phyloP scores from a whole-genome alignment of 306 rosid genomes.

The Spatholobus suberectus region DNA sequence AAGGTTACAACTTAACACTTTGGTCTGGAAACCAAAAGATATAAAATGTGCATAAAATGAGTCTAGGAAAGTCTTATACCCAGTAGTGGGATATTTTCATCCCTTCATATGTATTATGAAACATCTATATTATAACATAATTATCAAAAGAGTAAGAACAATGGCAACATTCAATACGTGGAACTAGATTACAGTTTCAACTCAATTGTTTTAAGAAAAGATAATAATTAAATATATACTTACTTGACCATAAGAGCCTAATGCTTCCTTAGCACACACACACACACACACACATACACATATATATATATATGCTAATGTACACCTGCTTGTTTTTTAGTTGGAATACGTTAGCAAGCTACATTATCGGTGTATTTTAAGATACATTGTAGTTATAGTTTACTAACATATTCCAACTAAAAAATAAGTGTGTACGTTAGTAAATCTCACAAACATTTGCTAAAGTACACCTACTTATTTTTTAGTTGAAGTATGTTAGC shows the following conservation, averaged over 20 bases:
- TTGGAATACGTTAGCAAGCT: no score
- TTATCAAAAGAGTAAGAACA: not conserved
- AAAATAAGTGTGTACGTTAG: no score
- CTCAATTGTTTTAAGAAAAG: not conserved
- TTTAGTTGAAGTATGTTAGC: no score
- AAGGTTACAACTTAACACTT: not conserved
- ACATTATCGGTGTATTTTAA: no score
- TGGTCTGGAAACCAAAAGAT: not conserved
- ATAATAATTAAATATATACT: conserved; percentile 35
- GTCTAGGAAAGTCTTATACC: not conserved
- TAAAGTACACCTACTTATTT: no score
- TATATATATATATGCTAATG: no score
- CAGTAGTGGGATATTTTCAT: not conserved
- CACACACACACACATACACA: no score
- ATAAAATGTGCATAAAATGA: not conserved
- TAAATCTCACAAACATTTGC: no score
- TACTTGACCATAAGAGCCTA: conserved; percentile 75
- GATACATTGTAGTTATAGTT: no score
- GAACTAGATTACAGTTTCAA: conserved; percentile 1
- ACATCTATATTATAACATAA: conserved; percentile 1
- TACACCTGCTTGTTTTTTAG: no score
- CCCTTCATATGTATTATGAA: not conserved
- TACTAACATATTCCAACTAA: no score
- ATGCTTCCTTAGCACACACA: conserved; percentile 66
- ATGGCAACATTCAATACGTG: not conserved